A percentile compares a stretch with the other conserved stretches of the same genome.
phyloP scores from a whole-genome alignment of 2,329 filamentous ascomycete species.

The Pseudocercospora ulei region DNA sequence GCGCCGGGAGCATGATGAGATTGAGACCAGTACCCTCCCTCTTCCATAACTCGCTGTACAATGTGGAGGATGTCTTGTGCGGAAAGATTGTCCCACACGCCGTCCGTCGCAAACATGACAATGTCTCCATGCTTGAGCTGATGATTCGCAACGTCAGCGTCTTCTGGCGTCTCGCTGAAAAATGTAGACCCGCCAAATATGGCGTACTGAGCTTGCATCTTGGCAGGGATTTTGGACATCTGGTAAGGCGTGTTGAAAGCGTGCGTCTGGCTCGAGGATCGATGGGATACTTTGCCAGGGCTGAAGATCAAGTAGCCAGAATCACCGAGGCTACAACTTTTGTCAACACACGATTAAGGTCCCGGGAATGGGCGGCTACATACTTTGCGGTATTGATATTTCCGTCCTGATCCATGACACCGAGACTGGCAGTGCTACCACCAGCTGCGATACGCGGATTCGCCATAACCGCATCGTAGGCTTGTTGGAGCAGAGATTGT shows the following conservation, averaged over 20 bases:
- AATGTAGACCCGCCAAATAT: constrained; percentile 63
- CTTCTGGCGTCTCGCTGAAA: constrained; percentile 71
- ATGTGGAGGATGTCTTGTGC: constrained; percentile 79
- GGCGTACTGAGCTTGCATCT: constrained; percentile 66
- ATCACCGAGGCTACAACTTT: constrained; percentile 58
- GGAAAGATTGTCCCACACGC: constrained; percentile 90
- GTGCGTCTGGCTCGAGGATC: constrained; percentile 81
- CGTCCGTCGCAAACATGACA: constrained; percentile 86
- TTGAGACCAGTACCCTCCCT: constrained; percentile 34
- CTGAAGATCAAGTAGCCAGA: constrained; percentile 85
- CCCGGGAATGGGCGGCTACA: constrained; percentile 19
- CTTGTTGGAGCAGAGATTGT: constrained; percentile 64
- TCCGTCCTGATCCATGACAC: constrained; percentile 62
- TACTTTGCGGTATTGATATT: constrained; percentile 75
- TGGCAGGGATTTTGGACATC: constrained; percentile 73
- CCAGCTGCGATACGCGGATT: constrained; percentile 68
- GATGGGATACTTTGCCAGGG: constrained; percentile 72
- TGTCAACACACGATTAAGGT: too few relatives aligned
- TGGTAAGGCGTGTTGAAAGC: constrained; percentile 97
- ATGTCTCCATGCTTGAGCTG: constrained; percentile 80
- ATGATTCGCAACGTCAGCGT: constrained; percentile 71
- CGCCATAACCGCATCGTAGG: constrained; percentile 69
- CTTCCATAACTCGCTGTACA: constrained; percentile 59
- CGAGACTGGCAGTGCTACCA: constrained; percentile 88
- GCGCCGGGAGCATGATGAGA: constrained; percentile 25